Evolutionary conservation across 1,284 basidiomycete species (phyloP).

Genomic region (Papiliotrema flavescens): DNA sequence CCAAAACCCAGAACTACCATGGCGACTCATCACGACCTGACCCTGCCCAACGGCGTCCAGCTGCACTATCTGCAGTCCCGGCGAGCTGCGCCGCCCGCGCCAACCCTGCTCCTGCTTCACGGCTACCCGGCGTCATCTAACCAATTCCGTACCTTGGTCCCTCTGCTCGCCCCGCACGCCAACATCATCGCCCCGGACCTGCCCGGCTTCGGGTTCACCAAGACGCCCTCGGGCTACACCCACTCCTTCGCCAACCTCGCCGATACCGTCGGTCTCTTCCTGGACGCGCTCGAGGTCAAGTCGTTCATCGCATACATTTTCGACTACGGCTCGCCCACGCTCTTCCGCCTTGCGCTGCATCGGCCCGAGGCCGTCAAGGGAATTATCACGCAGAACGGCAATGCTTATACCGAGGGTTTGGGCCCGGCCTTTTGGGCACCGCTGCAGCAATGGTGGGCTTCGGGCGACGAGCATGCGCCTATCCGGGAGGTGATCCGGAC

Average conservation of each 20-base stretch:
- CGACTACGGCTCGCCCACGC: conserved; percentile 55
- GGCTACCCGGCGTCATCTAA: conserved; percentile 55
- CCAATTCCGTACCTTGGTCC: conserved; percentile 55
- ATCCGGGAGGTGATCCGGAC: conserved; percentile 3
- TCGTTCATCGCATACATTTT: conserved; percentile 54
- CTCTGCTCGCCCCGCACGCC: conserved; percentile 50
- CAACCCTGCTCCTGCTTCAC: conserved; percentile 53
- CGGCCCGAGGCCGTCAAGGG: conserved; percentile 52
- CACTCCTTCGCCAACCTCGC: conserved; percentile 52
- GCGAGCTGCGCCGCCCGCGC: conserved; percentile 18
- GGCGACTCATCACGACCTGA: conserved; percentile 6
- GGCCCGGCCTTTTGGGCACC: conserved; percentile 50
- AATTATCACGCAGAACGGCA: conserved; percentile 55
- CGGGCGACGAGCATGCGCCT: conserved; percentile 2
- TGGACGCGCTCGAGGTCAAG: conserved; percentile 48
- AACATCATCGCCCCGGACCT: conserved; percentile 55
- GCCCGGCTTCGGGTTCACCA: conserved; percentile 55
- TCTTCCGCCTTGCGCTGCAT: conserved; percentile 50
- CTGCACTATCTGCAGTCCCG: conserved; percentile 54
- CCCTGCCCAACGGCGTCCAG: conserved; percentile 13
- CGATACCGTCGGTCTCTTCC: conserved; percentile 49
- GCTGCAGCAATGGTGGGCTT: conserved; percentile 47
- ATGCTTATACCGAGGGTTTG: conserved; percentile 54
- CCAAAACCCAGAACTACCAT: background rate
- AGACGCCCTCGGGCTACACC: conserved; percentile 44